A percentile compares a stretch with the other conserved stretches of the same genome.
Conservation (phyloP, 1,139 yeast genomes). For the Hyphopichia khmerensis region DNA sequence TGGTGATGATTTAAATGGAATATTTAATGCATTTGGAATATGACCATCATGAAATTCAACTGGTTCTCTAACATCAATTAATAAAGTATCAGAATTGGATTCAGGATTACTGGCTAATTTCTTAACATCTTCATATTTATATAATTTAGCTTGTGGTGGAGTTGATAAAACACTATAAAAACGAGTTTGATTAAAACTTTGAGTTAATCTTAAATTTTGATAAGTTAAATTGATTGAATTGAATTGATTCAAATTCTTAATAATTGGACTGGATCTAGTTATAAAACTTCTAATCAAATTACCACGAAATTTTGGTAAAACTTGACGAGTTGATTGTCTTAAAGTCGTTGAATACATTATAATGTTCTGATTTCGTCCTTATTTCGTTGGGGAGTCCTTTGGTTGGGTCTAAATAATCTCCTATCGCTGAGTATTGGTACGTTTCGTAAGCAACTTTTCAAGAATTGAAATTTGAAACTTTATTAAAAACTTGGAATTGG, state of each 20-base stretch:
- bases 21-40: slow-evolving; percentile 81
- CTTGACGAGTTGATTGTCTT: background rate
- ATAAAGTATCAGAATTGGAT: slow-evolving; percentile 41
- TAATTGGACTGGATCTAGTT: background rate
- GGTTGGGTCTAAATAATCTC: no score
- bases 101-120: slow-evolving; percentile 40
- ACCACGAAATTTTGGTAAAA: background rate
- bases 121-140: slow-evolving; percentile 58
- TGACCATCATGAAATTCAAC: slow-evolving; percentile 67
- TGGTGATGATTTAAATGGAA: slow-evolving; percentile 89
- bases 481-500: no score
- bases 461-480: no score
- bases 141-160: slow-evolving; percentile 48
- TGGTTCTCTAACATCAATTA: slow-evolving; percentile 93
- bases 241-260: background rate
- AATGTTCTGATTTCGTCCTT: no score
- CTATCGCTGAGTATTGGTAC: no score
- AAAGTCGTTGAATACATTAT: no score
- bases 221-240: no score
- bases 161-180: slow-evolving; percentile 30
- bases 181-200: slow-evolving; percentile 12
- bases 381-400: no score
- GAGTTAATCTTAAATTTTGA: no score
- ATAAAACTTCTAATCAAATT: background rate
- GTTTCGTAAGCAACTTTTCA: no score